Base-by-base conservation (phyloP, 2,329 filamentous ascomycete genomes). In the Ophiostoma ulmi region DNA sequence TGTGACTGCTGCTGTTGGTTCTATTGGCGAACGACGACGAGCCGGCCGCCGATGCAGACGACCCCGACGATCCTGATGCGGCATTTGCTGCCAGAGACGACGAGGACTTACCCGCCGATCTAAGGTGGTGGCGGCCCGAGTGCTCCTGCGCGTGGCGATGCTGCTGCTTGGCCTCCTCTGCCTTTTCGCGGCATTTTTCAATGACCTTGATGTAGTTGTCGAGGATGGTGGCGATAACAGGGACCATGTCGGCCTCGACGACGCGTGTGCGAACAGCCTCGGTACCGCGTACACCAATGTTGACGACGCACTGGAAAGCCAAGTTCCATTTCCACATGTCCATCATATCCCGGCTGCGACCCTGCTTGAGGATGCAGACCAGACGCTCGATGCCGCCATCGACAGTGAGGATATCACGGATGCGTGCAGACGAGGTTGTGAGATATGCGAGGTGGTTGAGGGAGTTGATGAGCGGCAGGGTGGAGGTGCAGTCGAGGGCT, bases 271-370 rank as follows among this genome's bases (percentile, higher is more conserved):
- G 88, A 72, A 99, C 95, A 75, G 88, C 90, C 82, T 99, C 95
- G 14, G 95, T 97, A 72, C 95, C 95, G 75, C 95, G 88, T 72
- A 99, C 94, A 71, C 95, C 95, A 78, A 99, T 98, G 80, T 99
- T 99, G 79, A 99, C 95, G 74, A 98, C 94, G 80, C 95, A 99
- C 81, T 98, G 95, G 80, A 99, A 99, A 69, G 95, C 95, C 73
- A 99, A 86, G 78, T 97, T 99, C 95, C 95, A 99, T 82, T 98
- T 98, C 95, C 95, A 99, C 92, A 97, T 97, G 80, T 97, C 94
- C 94, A 98, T 97, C 89, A 97, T 91, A 79, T 99, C 94, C 81
- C 94, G 96, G 82, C 92, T 97, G 78, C 95, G 87, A 74, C 95
- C 95, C 81, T 97, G 93, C 81, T 99, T 99, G 80, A 99, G 87